Evolutionary conservation across 805 yeast genomes (phyloP), one percentile per base, ranked within the genome.

Genomic region (Saturnispora ahearnii): DNA sequence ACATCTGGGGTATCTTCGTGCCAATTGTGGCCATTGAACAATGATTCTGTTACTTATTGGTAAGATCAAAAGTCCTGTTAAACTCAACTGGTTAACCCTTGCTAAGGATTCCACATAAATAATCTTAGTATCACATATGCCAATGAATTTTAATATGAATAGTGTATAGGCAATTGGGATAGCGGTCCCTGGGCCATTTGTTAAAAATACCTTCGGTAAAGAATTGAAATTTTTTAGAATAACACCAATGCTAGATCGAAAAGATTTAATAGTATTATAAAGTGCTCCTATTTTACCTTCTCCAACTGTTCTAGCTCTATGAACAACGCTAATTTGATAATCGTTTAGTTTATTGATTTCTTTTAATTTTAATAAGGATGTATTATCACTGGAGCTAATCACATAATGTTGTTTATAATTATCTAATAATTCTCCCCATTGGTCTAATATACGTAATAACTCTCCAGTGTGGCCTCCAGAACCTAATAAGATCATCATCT

Each of bases 401-500:
- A 64, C 55, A 46, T 65, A 67, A 7, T 56, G 53, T 22, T 64
- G 48, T 31, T 54, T 47, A 28, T 69, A 30, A n/a, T 65, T 26
- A 9, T 49, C 52, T 1, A 58, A 33, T 4, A 10, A 9, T 7
- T 50, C 49, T 22, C 69, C 59, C 43, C 76, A 66, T 36, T 71
- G 70, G 5, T 61, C 53, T 9, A 87, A 62, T 15, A 91, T 70
- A 26, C 90, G 70, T n/a, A 90, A 63, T 95, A 91, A 87, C 64
- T 91, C 97, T 1, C 96, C 97, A 0, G 97, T 89, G 60, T 89
- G 98, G 2, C 97, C 98, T 2, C 99, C 99, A 0, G 96, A 88
- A 0, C 98, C 98, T 10, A 91, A 67, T n/a, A 88, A 72, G 0
- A 85, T 69, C 46, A 22, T 32, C 29, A 40, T 26, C 21, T 36